phyloP scores from a whole-genome alignment of 202 grass and related monocot genomes.

The Panicum virgatum region DNA sequence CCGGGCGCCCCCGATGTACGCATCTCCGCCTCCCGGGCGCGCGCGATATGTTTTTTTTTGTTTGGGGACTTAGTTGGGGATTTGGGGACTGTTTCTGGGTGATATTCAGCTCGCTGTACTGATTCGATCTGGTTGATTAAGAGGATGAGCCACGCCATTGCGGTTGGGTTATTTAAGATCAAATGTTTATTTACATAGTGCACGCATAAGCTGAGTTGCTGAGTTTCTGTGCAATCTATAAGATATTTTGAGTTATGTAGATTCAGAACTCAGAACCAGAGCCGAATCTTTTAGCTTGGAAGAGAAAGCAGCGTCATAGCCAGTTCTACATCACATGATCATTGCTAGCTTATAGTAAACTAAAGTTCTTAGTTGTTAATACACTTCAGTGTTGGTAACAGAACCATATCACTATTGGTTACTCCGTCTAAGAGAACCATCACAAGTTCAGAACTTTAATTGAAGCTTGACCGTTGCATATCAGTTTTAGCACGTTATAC shows the following conservation, averaged over 20 bases:
- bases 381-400: neutral
- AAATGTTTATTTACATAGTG: too few relatives aligned
- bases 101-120: neutral
- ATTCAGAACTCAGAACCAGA: neutral
- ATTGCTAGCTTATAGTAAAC: neutral
- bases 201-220: neutral
- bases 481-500: neutral
- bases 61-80: neutral
- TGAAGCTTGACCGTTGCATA: neutral
- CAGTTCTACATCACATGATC: neutral
- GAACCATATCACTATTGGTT: neutral
- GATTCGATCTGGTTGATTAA: slow-evolving; percentile 12
- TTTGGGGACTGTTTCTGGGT: neutral
- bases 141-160: neutral
- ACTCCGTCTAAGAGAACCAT: neutral
- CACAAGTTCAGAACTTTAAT: neutral
- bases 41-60: neutral
- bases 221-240: neutral
- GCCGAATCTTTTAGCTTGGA: neutral
- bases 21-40: too few relatives aligned
- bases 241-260: neutral
- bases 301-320: neutral
- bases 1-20: slow-evolving; percentile 19
- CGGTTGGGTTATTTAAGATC: neutral
- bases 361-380: neutral